Base-by-base conservation (phyloP, 805 yeast species). In the Teunomyces barrocoloradensis region DNA sequence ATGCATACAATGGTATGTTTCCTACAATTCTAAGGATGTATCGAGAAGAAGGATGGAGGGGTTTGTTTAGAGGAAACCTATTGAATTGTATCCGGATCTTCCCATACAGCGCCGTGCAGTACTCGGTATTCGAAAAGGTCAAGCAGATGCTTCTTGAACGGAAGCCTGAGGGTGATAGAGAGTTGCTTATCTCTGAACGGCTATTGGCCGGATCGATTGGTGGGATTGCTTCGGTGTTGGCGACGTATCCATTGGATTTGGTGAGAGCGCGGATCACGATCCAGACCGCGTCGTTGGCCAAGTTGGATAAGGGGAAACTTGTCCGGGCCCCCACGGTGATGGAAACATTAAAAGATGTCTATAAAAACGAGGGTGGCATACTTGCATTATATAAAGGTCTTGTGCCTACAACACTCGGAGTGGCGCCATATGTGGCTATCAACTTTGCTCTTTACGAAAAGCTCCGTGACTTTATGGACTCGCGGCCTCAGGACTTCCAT, bases 101-200 rank as follows among this genome's bases (percentile, higher is more conserved):
- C 51, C 99, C 99, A 0, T 92, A 92, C 61, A 84, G 92, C 49
- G 97, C 98, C 0, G 95, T 90, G 11, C 99, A 92, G 68, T 92
- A 89, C 69, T 80, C 89, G 25, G 89, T 87, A 6, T 92, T 87
- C 64, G 92, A 92, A 56, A 63, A 74, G 41, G 68, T 78, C 56
- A 87, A 83, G 60, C 69, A 57, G 29, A 49, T 68, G 29, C 52
- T 79, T 9, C 28, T 66, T 5, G 38, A 42, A 38, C 44, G 61
- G 49, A 44, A 61, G 52, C 47, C 59, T 49, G 48, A 56, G 44
- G 49, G 76, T 10, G 37, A 48, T 18, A 51, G 43, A 7, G 64
- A 78, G 28, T 64, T 84, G 48, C 68, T 66, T n/a, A 79, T 80
- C 3, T 55, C 61, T 20, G 84, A 86, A 52, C 77, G 96, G 60